These are phyloP conservation scores for Paratrimastix pyriformis DNA, from an alignment of 78 protist species.

Conservation along the genomic window DNA sequence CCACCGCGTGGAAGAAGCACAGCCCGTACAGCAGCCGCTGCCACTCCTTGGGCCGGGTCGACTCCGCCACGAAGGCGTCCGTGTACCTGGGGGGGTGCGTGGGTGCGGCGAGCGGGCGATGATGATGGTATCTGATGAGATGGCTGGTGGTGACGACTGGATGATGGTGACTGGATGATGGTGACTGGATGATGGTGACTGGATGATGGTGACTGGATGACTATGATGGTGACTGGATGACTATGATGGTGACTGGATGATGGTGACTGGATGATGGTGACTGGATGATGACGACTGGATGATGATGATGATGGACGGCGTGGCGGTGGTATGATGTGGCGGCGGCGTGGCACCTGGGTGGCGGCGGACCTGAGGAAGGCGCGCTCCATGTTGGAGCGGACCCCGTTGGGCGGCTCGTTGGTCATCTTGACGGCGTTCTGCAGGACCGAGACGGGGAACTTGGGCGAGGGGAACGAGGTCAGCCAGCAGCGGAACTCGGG, in stretches of 20 bases:
- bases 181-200: too few relatives aligned
- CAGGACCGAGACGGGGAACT: conserved; percentile 60
- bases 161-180: too few relatives aligned
- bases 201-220: too few relatives aligned
- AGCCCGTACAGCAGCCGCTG: conserved; percentile 14
- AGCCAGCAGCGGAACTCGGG: conserved; percentile 68
- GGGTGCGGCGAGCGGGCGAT: neutral
- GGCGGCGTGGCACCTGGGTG: too few relatives aligned
- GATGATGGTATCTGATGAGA: conserved; percentile 11
- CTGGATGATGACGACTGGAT: too few relatives aligned
- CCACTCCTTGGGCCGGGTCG: neutral
- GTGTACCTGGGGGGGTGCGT: neutral
- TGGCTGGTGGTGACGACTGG: too few relatives aligned
- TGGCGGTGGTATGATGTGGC: conserved; percentile 15
- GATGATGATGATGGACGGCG: too few relatives aligned
- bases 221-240: too few relatives aligned
- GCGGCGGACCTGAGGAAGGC: neutral
- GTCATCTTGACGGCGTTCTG: conserved; percentile 58
- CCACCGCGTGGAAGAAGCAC: conserved; percentile 34
- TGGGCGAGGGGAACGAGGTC: conserved; percentile 45
- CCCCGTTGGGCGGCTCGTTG: conserved; percentile 52
- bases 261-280: too few relatives aligned
- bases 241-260: too few relatives aligned
- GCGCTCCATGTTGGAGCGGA: conserved; percentile 27
- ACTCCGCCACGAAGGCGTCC: neutral